A percentile compares a stretch with the other conserved stretches of the same genome.
phyloP scores from a whole-genome alignment of 352 stramenopile species.

The Phytophthora pini region DNA sequence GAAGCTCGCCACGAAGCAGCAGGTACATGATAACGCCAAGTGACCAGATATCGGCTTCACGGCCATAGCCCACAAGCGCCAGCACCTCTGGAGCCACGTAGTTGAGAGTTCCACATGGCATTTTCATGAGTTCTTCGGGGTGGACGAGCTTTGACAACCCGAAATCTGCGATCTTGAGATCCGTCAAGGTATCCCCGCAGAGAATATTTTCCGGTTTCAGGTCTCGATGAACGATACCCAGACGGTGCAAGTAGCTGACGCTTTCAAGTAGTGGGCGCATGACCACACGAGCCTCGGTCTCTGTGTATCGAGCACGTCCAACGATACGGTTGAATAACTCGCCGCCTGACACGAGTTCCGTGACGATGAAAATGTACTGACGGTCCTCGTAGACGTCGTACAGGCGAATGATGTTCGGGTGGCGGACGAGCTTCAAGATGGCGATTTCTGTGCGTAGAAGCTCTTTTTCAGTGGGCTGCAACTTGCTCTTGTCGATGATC shows the following conservation, averaged over 20 bases:
- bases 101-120: conserved; percentile 93
- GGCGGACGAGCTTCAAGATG: conserved; percentile 93
- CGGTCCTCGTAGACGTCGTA: conserved; percentile 93
- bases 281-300: conserved; percentile 88
- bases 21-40: conserved; percentile 95
- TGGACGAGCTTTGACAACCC: conserved; percentile 93
- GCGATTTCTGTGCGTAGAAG: conserved; percentile 93
- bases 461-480: conserved; percentile 89
- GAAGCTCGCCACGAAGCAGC: conserved; percentile 86
- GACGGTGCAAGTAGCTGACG: conserved; percentile 91
- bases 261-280: conserved; percentile 91
- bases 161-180: conserved; percentile 94
- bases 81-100: conserved; percentile 96
- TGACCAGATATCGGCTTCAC: conserved; percentile 93
- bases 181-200: conserved; percentile 86
- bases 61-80: conserved; percentile 86
- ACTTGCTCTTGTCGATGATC: conserved; percentile 93
- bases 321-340: conserved; percentile 98
- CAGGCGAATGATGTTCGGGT: conserved; percentile 89
- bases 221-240: conserved; percentile 92
- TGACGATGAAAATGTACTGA: conserved; percentile 98
- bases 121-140: conserved; percentile 93
- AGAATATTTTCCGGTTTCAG: conserved; percentile 91
- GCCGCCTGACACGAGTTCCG: conserved; percentile 96
- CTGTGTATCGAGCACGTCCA: conserved; percentile 82